phyloP scores from a whole-genome alignment of 1,284 basidiomycete genomes.

The Boletus semigastroideus region DNA sequence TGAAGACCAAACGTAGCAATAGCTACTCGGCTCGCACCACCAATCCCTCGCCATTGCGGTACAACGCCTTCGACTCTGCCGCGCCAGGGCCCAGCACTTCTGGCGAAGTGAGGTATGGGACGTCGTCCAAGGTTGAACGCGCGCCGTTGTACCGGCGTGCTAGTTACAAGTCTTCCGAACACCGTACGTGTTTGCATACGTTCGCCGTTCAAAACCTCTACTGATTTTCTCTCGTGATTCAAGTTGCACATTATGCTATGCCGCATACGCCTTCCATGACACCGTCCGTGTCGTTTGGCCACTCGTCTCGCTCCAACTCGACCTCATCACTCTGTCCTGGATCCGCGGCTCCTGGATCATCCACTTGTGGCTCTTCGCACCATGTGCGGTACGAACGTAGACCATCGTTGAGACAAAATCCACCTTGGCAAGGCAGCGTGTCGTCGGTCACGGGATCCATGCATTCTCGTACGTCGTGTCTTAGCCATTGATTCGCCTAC shows the following conservation, averaged over 20 bases:
- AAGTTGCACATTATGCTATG: slow-evolving; percentile 33
- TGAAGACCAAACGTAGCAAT: slow-evolving; percentile 37
- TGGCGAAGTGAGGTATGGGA: slow-evolving; percentile 28
- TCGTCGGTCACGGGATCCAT: slow-evolving; percentile 34
- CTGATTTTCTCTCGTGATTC: not conserved
- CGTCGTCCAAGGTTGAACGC: slow-evolving; percentile 27
- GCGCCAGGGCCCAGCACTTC: slow-evolving; percentile 13
- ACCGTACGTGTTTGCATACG: slow-evolving; percentile 23
- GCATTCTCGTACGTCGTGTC: slow-evolving; percentile 29
- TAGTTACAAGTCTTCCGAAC: slow-evolving; percentile 34
- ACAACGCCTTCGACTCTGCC: slow-evolving; percentile 26
- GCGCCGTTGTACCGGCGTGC: slow-evolving; percentile 33
- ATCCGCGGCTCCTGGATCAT: slow-evolving; percentile 27
- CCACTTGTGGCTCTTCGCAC: slow-evolving; percentile 30
- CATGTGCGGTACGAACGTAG: slow-evolving; percentile 34
- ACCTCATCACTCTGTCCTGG: slow-evolving; percentile 43
- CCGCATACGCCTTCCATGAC: slow-evolving; percentile 31
- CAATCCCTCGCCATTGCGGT: slow-evolving; percentile 32
- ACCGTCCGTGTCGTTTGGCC: slow-evolving; percentile 35
- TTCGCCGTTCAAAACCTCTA: not conserved
- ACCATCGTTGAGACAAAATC: slow-evolving; percentile 42
- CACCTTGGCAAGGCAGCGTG: slow-evolving; percentile 44
- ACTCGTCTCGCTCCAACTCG: slow-evolving; percentile 48
- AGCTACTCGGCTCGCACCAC: slow-evolving; percentile 33
- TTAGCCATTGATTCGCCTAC: slow-evolving; percentile 7